Percentiles rank a stretch among this genome's conserved stretches.
Conservation (phyloP, 441 rosid genomes). For the Macaranga tanarius region DNA sequence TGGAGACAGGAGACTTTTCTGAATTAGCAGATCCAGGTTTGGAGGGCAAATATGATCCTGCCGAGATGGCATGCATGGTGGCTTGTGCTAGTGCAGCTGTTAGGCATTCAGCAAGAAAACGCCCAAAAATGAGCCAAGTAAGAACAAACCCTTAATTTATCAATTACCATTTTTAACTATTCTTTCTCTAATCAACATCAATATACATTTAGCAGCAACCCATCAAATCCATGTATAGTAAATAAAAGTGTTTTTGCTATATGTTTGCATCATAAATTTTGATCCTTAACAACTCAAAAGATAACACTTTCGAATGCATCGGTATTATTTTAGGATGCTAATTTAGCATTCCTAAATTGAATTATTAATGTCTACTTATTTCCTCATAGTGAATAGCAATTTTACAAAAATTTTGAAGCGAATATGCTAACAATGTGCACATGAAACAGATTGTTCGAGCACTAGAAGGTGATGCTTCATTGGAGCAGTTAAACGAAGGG, state of each 20-base stretch:
- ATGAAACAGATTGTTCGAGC: conserved; percentile 73
- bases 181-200: not conserved
- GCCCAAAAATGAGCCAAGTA: conserved; percentile 90
- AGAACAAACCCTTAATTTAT: not conserved
- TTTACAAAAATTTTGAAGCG: not conserved
- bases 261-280: too few species aligned
- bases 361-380: too few species aligned
- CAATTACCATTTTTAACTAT: not conserved
- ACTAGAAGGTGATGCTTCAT: conserved; percentile 64
- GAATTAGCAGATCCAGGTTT: conserved; percentile 64
- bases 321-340: too few species aligned
- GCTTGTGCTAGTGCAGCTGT: conserved; percentile 71
- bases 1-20: conserved; percentile 49
- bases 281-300: too few species aligned
- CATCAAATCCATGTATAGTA: too few species aligned
- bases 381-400: too few species aligned
- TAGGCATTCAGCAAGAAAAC: conserved; percentile 62
- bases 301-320: too few species aligned
- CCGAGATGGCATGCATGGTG: conserved; percentile 73
- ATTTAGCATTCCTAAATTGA: too few species aligned
- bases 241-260: too few species aligned
- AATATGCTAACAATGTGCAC: too few species aligned
- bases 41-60: conserved; percentile 45
- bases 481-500: conserved; percentile 62
- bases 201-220: too few species aligned